phyloP scores from a whole-genome alignment of 352 stramenopile species.

The Elongisporangium prolatum region DNA sequence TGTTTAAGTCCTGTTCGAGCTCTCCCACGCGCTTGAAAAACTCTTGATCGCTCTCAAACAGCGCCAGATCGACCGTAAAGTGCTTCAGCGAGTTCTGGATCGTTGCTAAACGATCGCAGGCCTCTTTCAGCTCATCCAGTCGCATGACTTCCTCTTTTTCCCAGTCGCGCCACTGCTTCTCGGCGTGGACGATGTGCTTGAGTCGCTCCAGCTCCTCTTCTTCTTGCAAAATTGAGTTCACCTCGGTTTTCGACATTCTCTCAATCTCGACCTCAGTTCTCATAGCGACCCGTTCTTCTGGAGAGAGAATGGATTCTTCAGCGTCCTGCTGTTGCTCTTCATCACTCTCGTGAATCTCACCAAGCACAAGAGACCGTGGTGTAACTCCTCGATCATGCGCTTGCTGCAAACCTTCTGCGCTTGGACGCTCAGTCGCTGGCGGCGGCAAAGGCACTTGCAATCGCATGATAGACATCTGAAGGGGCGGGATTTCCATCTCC shows the following conservation, averaged over 20 bases:
- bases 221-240: slow-evolving; percentile 10
- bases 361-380: slow-evolving; percentile 21
- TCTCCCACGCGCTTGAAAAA: slow-evolving; percentile 45
- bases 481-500: slow-evolving; percentile 19
- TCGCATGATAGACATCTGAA: slow-evolving; percentile 22
- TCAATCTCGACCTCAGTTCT: not conserved
- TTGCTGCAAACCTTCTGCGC: slow-evolving; percentile 26
- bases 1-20: slow-evolving; percentile 41
- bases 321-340: slow-evolving; percentile 6
- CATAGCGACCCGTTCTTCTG: not conserved
- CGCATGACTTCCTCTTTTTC: slow-evolving; percentile 34
- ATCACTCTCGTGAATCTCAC: slow-evolving; percentile 14
- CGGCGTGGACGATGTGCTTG: slow-evolving; percentile 35
- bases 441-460: slow-evolving; percentile 20
- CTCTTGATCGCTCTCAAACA: slow-evolving; percentile 34
- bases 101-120: slow-evolving; percentile 19
- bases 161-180: slow-evolving; percentile 44
- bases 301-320: slow-evolving; percentile 2
- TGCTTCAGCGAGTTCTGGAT: slow-evolving; percentile 17
- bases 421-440: slow-evolving; percentile 27
- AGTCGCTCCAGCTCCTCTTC: slow-evolving; percentile 45
- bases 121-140: slow-evolving; percentile 29
- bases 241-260: not conserved
- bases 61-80: slow-evolving; percentile 36
- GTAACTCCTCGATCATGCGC: slow-evolving; percentile 12